Percentiles rank a stretch among this genome's conserved stretches.
These are phyloP conservation scores for Croton setiger DNA, from an alignment of 441 rosid genomes.

Conservation along the genomic window DNA sequence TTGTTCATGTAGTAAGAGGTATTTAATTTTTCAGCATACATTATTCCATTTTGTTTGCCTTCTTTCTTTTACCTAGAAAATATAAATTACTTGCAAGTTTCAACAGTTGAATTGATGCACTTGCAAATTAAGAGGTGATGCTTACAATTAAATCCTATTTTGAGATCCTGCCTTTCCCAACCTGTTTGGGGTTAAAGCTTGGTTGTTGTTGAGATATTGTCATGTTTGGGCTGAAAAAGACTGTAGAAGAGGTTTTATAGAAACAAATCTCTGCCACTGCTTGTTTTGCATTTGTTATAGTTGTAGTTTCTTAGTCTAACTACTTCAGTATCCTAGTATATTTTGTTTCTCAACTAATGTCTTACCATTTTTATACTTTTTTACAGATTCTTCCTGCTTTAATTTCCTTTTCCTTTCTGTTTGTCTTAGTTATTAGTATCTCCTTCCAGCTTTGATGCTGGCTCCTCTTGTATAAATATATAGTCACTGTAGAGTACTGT, in stretches of 20 bases:
- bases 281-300: neutral
- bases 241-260: neutral
- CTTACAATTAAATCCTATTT: neutral
- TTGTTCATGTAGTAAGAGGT: conserved; percentile 71
- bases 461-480: neutral
- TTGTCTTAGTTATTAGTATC: neutral
- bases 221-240: too few relatives aligned
- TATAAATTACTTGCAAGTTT: neutral
- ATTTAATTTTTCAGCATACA: conserved; percentile 1
- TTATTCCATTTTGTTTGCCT: neutral
- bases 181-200: too few relatives aligned
- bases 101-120: neutral
- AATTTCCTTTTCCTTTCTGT: neutral
- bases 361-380: neutral
- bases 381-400: neutral
- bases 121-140: neutral
- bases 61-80: neutral
- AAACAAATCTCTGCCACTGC: neutral
- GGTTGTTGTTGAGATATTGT: too few relatives aligned
- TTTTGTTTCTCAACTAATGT: neutral
- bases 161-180: neutral
- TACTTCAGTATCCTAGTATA: neutral
- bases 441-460: neutral
- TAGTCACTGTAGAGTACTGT: too few relatives aligned
- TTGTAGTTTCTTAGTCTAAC: neutral